Percentiles rank a stretch among this genome's conserved stretches.
Conservation (phyloP, 768 basidiomycete species). For the Trametes sanguinea region DNA sequence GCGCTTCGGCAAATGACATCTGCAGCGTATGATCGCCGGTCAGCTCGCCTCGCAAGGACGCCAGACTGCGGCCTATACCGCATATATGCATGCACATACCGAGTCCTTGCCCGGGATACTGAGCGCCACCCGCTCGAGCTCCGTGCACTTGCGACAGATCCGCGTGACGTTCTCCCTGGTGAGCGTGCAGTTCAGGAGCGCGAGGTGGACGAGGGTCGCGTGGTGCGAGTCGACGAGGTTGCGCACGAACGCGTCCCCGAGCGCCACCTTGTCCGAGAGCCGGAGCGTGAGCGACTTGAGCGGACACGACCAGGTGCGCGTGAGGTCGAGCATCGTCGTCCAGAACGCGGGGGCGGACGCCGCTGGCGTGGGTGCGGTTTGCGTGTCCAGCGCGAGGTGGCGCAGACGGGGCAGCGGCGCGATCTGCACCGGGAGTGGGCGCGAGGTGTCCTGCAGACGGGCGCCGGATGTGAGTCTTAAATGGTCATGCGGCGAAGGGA, state of each 20-base stretch:
- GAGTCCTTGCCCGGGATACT: conserved; percentile 53
- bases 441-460: conserved; percentile 38
- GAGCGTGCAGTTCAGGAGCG: conserved; percentile 50
- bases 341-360: conserved; percentile 31
- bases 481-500: conserved; percentile 1
- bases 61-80: too few relatives aligned
- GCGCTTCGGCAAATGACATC: conserved; percentile 38
- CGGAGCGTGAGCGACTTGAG: conserved; percentile 42
- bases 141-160: conserved; percentile 45
- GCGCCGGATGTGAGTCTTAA: conserved; percentile 2
- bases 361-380: conserved; percentile 32
- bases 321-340: conserved; percentile 34
- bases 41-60: too few relatives aligned
- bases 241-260: conserved; percentile 44
- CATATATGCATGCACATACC: conserved; percentile 5
- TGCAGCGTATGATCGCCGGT: conserved; percentile 1
- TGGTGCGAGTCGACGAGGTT: conserved; percentile 45
- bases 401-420: conserved; percentile 45
- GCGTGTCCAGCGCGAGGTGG: conserved; percentile 56
- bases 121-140: conserved; percentile 53
- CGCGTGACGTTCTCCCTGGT: conserved; percentile 40
- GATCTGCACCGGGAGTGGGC: conserved; percentile 24
- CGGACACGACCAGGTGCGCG: conserved; percentile 38
- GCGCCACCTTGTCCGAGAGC: conserved; percentile 44
- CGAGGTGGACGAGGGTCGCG: conserved; percentile 44